These are phyloP conservation scores for Colletotrichum tabaci DNA, from an alignment of 2,329 filamentous ascomycete genomes.

Conservation along the genomic window DNA sequence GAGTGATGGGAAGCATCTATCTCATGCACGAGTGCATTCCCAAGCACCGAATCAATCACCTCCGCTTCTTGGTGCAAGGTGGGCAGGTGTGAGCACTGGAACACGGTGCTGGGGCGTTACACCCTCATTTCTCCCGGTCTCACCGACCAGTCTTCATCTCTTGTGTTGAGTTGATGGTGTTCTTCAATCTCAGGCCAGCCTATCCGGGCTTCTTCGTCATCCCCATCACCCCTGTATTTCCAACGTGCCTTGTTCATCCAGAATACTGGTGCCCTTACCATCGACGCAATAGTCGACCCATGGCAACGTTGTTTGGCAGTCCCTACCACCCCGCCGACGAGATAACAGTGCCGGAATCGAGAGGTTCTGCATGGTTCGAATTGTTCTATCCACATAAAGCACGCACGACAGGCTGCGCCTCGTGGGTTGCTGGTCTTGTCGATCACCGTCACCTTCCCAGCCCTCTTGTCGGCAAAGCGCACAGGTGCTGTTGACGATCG, in stretches of 20 bases:
- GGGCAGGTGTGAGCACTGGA: conserved; percentile 11
- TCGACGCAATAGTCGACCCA: conserved; percentile 1
- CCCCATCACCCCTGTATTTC: conserved; percentile 17
- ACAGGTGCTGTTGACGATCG: conserved; percentile 12
- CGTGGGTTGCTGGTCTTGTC: background rate
- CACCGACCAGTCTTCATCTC: background rate
- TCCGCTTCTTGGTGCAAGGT: background rate
- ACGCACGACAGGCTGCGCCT: background rate
- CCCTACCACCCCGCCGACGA: background rate
- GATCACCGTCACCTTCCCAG: background rate
- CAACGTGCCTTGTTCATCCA: conserved; percentile 14
- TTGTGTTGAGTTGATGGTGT: conserved; percentile 3
- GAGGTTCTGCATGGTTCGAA: conserved; percentile 15
- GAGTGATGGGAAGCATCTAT: conserved; percentile 8
- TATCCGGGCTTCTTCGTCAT: conserved; percentile 13
- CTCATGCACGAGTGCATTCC: conserved; percentile 23
- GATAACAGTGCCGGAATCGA: conserved; percentile 23
- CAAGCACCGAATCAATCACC: conserved; percentile 30
- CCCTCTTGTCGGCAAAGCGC: conserved; percentile 8
- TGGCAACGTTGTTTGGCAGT: background rate
- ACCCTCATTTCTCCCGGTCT: conserved; percentile 4
- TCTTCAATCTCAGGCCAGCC: background rate
- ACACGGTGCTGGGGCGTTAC: conserved; percentile 6
- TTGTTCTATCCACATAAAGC: background rate
- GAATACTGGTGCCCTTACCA: conserved; percentile 4